A percentile compares a stretch with the other conserved stretches of the same genome.
These are phyloP conservation scores for Teratosphaeria nubilosa DNA, from an alignment of 2,329 filamentous ascomycete species.

Conservation along the genomic window DNA sequence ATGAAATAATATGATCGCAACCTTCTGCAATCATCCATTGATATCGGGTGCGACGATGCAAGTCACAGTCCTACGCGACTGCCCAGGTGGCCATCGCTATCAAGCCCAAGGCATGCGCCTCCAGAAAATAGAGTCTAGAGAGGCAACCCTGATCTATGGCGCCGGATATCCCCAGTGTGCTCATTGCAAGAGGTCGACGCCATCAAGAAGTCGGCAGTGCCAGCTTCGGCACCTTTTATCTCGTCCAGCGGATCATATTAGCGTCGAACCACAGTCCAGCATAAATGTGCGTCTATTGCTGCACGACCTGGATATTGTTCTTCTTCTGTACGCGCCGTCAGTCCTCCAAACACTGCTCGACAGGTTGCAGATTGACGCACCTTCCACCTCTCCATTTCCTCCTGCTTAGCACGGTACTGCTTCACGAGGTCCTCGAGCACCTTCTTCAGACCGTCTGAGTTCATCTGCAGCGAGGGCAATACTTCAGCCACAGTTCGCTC, in stretches of 20 bases:
- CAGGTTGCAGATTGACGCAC: conserved; percentile 41
- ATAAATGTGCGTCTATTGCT: conserved; percentile 39
- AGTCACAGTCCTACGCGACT: no score
- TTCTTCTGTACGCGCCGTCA: conserved; percentile 53
- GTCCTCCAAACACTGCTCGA: not conserved
- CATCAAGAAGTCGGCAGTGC: no score
- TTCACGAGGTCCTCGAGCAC: conserved; percentile 90
- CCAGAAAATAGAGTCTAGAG: no score
- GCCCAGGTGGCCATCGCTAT: no score
- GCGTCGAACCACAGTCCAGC: not conserved
- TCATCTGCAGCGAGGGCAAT: conserved; percentile 80
- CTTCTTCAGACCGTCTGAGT: conserved; percentile 87
- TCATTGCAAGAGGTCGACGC: no score
- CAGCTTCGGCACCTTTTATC: no score
- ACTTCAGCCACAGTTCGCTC: conserved; percentile 92
- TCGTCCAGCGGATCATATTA: not conserved
- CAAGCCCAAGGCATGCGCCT: no score
- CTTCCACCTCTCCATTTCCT: conserved; percentile 98
- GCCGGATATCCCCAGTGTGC: no score
- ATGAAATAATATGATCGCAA: no score
- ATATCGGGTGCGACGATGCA: no score
- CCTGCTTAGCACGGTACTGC: conserved; percentile 90
- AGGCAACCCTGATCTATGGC: no score
- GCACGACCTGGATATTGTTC: conserved; percentile 80
- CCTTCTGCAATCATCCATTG: no score